Conservation (phyloP, 2,329 filamentous ascomycete genomes). For the Fusarium pseudocircinatum region DNA sequence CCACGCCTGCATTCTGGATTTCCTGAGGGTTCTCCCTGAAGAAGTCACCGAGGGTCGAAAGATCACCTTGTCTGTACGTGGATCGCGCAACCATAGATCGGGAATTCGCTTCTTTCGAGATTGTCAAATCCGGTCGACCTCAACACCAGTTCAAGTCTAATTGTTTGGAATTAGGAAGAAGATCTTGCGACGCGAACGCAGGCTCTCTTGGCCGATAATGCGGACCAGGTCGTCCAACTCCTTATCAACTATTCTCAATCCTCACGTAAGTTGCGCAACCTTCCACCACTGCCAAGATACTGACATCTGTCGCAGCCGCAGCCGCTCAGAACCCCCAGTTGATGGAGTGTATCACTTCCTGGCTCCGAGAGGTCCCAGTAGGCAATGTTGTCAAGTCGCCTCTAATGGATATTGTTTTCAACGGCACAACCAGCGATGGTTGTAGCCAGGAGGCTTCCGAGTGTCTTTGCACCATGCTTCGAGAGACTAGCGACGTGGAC, state of each 20-base stretch:
- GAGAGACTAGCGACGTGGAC: constrained; percentile 92
- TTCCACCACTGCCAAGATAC: background rate
- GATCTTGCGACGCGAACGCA: constrained; percentile 86
- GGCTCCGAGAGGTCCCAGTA: constrained; percentile 92
- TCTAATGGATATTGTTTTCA: constrained; percentile 82
- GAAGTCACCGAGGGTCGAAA: constrained; percentile 99
- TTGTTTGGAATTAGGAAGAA: constrained; percentile 80
- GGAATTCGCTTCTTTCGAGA: constrained; percentile 47
- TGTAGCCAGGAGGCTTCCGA: constrained; percentile 91
- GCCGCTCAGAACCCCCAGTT: constrained; percentile 89
- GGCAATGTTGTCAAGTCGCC: constrained; percentile 85
- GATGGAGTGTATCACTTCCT: constrained; percentile 95
- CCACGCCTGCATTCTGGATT: constrained; percentile 91
- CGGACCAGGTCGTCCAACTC: constrained; percentile 84
- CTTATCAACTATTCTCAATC: constrained; percentile 92
- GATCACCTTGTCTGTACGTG: constrained; percentile 98
- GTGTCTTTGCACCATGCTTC: constrained; percentile 90
- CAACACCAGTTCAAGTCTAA: constrained; percentile 52
- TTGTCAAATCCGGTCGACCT: constrained; percentile 49
- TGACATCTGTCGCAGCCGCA: constrained; percentile 60
- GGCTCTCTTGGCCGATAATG: constrained; percentile 91
- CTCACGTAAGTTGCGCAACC: constrained; percentile 70
- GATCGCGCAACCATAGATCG: constrained; percentile 65
- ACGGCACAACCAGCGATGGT: constrained; percentile 76
- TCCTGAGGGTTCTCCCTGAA: constrained; percentile 95